phyloP scores from a whole-genome alignment of 148 eudicot genomes.

The Cornus kousa region DNA sequence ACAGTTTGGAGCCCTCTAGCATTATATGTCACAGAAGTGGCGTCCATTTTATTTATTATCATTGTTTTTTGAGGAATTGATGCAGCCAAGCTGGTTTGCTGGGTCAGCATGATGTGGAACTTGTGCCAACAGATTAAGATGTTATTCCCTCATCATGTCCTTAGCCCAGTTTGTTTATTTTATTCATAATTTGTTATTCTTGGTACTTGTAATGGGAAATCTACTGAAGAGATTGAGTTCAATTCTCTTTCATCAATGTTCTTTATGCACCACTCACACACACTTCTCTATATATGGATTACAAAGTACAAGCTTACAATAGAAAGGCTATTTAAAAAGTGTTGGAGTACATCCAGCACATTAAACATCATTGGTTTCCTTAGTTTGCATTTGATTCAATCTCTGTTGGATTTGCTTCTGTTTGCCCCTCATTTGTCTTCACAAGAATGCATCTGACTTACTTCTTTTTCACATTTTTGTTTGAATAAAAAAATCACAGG shows the following conservation, averaged over 20 bases:
- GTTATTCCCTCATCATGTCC: background rate
- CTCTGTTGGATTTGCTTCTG: background rate
- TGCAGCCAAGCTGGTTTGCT: too few species aligned
- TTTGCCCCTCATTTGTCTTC: background rate
- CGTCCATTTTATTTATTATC: background rate
- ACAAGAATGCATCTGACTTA: background rate
- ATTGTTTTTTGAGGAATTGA: too few species aligned
- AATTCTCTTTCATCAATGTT: background rate
- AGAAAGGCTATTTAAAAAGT: background rate
- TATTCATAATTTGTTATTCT: background rate
- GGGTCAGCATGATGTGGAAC: too few species aligned
- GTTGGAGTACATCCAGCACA: background rate
- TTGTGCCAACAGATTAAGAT: too few species aligned
- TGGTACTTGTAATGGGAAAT: background rate
- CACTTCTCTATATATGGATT: background rate
- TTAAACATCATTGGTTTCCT: background rate
- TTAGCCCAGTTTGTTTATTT: background rate
- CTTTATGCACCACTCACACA: background rate
- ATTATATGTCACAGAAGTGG: background rate
- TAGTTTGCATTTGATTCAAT: background rate
- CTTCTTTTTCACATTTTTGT: background rate
- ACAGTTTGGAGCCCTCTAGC: background rate
- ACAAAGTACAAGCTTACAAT: background rate
- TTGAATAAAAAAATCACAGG: slow-evolving; percentile 16
- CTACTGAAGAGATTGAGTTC: background rate